phyloP scores from a whole-genome alignment of 192 early-diverging fungal species.

The Umbelopsis sp. region DNA sequence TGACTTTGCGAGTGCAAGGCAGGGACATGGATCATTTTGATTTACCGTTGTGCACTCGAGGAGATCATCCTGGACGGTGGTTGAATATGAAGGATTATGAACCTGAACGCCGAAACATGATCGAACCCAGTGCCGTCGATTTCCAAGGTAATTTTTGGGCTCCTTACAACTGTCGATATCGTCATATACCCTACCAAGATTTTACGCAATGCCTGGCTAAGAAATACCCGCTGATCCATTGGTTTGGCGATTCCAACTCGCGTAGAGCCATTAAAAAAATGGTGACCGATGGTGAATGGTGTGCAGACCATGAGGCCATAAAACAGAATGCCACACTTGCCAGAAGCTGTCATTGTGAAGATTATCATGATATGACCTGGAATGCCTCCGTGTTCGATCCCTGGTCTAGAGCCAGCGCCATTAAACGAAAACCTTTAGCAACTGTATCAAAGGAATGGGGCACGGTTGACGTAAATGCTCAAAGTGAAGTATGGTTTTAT shows the following conservation, averaged over 20 bases:
- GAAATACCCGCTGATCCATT: slow-evolving; percentile 43
- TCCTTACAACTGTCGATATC: slow-evolving; percentile 49
- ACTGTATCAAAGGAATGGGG: background rate
- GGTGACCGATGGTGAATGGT: slow-evolving; percentile 24
- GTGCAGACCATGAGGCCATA: background rate
- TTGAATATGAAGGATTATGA: slow-evolving; percentile 20
- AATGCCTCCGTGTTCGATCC: slow-evolving; percentile 35
- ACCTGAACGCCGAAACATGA: slow-evolving; percentile 30
- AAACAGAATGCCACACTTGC: background rate
- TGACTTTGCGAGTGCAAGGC: background rate
- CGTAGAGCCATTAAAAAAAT: slow-evolving; percentile 53
- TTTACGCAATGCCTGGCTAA: slow-evolving; percentile 40
- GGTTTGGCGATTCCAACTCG: slow-evolving; percentile 55
- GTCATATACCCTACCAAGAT: slow-evolving; percentile 36
- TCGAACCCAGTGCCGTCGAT: slow-evolving; percentile 3
- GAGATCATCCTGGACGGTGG: slow-evolving; percentile 49
- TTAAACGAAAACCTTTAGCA: background rate
- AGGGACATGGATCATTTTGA: slow-evolving; percentile 36
- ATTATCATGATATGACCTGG: slow-evolving; percentile 41
- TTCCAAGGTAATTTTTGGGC: slow-evolving; percentile 43
- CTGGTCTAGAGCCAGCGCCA: slow-evolving; percentile 3
- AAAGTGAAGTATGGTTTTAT: slow-evolving; percentile 24
- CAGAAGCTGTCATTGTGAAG: slow-evolving; percentile 48
- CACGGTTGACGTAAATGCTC: background rate
- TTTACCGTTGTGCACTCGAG: slow-evolving; percentile 46